Percentiles rank a stretch among this genome's conserved stretches.
These are phyloP conservation scores for Ophiostoma tasmaniense DNA, from an alignment of 2,329 filamentous ascomycete genomes.

Conservation along the genomic window DNA sequence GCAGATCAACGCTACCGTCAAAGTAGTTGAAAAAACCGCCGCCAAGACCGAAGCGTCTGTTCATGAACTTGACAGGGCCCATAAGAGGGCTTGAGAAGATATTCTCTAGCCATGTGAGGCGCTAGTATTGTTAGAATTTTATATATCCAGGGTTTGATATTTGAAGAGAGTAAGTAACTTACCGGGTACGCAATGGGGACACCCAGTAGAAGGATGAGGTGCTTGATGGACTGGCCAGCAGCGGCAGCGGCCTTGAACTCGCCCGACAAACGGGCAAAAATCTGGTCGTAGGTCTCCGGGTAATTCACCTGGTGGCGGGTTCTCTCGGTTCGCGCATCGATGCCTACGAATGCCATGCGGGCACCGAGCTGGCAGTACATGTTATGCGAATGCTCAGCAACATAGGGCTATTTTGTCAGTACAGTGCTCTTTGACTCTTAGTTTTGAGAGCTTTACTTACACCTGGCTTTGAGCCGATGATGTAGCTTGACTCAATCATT, in stretches of 20 bases:
- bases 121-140: slow-evolving; percentile 29
- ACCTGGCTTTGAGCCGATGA: slow-evolving; percentile 66
- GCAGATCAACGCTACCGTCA: slow-evolving; percentile 83
- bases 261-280: slow-evolving; percentile 66
- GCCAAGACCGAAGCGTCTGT: slow-evolving; percentile 79
- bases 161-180: slow-evolving; percentile 29
- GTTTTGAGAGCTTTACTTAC: slow-evolving; percentile 43
- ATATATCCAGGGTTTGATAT: neutral
- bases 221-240: slow-evolving; percentile 69
- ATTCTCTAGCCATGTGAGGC: slow-evolving; percentile 94
- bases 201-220: slow-evolving; percentile 78
- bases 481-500: slow-evolving; percentile 61
- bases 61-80: slow-evolving; percentile 78
- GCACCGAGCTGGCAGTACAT: slow-evolving; percentile 78
- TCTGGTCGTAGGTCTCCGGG: slow-evolving; percentile 75
- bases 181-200: slow-evolving; percentile 75
- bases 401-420: slow-evolving; percentile 58
- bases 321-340: slow-evolving; percentile 91
- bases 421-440: neutral
- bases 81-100: slow-evolving; percentile 80
- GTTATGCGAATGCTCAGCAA: slow-evolving; percentile 78
- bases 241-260: slow-evolving; percentile 60
- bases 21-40: slow-evolving; percentile 89
- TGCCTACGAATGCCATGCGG: slow-evolving; percentile 72
- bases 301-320: slow-evolving; percentile 94